Evolutionary conservation across 352 stramenopile genomes (phyloP), one percentile per base, ranked within the genome.

Genomic region (Phytopythium kandeliae): DNA sequence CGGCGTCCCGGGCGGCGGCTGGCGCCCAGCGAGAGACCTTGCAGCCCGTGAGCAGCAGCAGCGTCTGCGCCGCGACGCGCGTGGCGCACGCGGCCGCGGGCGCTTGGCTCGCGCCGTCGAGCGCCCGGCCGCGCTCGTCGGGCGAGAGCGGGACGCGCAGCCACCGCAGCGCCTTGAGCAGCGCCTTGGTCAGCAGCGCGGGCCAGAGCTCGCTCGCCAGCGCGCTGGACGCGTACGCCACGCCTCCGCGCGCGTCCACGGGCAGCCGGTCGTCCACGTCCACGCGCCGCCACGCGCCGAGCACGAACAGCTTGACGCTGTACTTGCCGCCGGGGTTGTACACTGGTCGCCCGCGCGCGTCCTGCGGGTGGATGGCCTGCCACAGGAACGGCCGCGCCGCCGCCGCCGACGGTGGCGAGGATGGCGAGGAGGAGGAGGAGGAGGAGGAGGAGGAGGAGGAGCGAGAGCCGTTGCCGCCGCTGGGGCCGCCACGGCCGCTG

Each of bases 311-410:
- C 36, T 78, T 78, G 17, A 93, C 75, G 8, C 68, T 70, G 55
- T 92, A 93, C 41, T 88, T 89, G 12, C 78, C 83, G n/a, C 71
- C 73, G 2, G 76, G 56, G 40, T 86, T 91, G 52, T 87, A 88
- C 0, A 82, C 47, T 0, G 82, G 82, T 0, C 74, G 46, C 0
- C 71, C 61, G 0, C 45, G 44, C 2, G 54, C 57, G 25, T 87
- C 74, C 57, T 93, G 80, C 0, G 83, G 83, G 34, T 85, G 85
- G 46, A 93, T 91, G 0, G 74, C 62, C 41, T 78, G 71, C 82
- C 79, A 93, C 24, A 89, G 48, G 59, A 85, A 89, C 19, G 69
- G 70, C 8, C n/a, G n/a, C n/a, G n/a, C n/a, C n/a, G n/a, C n/a
- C n/a, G n/a, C n/a, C n/a, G n/a, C n/a, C n/a, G n/a, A n/a, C n/a